Evolutionary conservation across 257 asterid genomes (phyloP).

Genomic region (Capsicum pubescens): DNA sequence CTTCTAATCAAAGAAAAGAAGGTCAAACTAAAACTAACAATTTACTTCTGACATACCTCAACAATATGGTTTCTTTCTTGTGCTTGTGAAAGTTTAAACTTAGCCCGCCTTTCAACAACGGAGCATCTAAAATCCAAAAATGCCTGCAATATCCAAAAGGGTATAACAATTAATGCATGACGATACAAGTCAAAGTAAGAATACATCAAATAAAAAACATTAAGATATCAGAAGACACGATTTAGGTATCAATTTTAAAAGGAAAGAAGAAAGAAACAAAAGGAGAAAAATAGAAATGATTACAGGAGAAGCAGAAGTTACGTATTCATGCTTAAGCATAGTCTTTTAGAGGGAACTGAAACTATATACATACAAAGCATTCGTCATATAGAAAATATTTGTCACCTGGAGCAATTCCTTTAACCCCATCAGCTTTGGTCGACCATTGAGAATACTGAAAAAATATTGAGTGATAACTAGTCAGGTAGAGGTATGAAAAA

Average conservation of each 20-base stretch:
- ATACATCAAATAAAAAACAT: background rate
- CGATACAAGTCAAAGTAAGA: background rate
- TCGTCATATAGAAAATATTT: slow-evolving; percentile 26
- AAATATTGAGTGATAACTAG: slow-evolving; percentile 3
- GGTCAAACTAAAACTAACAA: background rate
- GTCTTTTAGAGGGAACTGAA: slow-evolving; percentile 7
- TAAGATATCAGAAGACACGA: background rate
- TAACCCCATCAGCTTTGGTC: slow-evolving; percentile 95
- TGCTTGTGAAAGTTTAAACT: slow-evolving; percentile 80
- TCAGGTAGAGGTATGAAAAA: background rate
- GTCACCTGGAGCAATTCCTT: slow-evolving; percentile 95
- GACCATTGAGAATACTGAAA: slow-evolving; percentile 88
- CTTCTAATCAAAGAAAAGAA: background rate
- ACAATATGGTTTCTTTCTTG: slow-evolving; percentile 89
- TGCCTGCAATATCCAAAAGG: slow-evolving; percentile 54
- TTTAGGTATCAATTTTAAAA: background rate
- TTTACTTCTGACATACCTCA: slow-evolving; percentile 58
- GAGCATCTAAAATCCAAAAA: slow-evolving; percentile 93
- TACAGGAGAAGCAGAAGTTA: background rate
- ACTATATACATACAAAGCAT: background rate
- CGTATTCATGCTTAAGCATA: background rate
- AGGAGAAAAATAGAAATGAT: slow-evolving; percentile 29
- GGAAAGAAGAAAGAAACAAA: background rate
- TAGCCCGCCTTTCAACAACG: slow-evolving; percentile 92
- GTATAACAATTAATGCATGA: background rate